Conservation (phyloP, 805 yeast species). For the Saccharomycopsis schoenii region DNA sequence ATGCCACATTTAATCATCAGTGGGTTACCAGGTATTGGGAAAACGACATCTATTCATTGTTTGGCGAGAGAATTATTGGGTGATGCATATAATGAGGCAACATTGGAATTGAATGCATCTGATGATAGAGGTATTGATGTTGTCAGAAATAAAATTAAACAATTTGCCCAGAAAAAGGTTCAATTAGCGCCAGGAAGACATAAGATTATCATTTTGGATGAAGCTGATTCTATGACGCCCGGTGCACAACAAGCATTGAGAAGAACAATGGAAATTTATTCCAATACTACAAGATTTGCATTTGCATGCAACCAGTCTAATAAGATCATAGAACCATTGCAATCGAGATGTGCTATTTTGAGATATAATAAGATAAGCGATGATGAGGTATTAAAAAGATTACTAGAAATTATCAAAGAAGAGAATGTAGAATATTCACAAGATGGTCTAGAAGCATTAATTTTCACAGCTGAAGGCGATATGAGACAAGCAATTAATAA, state of each 20-base stretch:
- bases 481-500: constrained; percentile 98
- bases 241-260: constrained; percentile 94
- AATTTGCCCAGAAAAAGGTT: constrained; percentile 91
- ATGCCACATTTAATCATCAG: constrained; percentile 94
- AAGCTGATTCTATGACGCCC: constrained; percentile 94
- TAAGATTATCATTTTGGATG: constrained; percentile 87
- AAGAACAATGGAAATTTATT: constrained; percentile 90
- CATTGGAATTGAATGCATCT: constrained; percentile 87
- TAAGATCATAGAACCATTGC: constrained; percentile 94
- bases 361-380: constrained; percentile 75
- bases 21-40: constrained; percentile 97
- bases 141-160: constrained; percentile 86
- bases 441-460: constrained; percentile 86
- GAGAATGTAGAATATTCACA: constrained; percentile 74
- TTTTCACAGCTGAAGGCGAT: constrained; percentile 96
- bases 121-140: constrained; percentile 98
- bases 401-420: constrained; percentile 55
- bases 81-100: constrained; percentile 64
- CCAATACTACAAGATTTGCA: constrained; percentile 96
- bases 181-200: constrained; percentile 82
- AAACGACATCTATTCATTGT: constrained; percentile 89
- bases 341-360: constrained; percentile 90
- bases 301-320: constrained; percentile 94
- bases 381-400: constrained; percentile 70
- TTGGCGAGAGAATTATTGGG: constrained; percentile 80